Percentiles rank a stretch among this genome's conserved stretches.
Evolutionary conservation across 1,284 basidiomycete genomes (phyloP).

Genomic region (Rhodotorula sp.): DNA sequence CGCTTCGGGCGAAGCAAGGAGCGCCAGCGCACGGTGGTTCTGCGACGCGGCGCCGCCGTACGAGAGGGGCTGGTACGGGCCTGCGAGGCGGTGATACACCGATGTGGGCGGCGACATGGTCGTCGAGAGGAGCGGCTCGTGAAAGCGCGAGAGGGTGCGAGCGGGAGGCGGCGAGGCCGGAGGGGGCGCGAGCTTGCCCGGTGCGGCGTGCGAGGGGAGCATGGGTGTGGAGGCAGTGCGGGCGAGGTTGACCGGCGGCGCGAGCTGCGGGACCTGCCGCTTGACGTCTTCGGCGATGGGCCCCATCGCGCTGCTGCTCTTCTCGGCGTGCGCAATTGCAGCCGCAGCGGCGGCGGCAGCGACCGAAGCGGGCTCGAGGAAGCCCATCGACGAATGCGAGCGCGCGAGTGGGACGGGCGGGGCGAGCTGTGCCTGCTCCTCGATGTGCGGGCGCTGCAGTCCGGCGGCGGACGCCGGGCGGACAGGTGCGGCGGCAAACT

Average conservation of each 20-base stretch:
- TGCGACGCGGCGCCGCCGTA: constrained; percentile 23
- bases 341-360: background rate
- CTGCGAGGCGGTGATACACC: constrained; percentile 45
- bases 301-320: background rate
- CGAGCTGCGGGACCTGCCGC: constrained; percentile 2
- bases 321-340: no score
- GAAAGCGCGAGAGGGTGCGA: constrained; percentile 3
- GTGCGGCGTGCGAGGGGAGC: constrained; percentile 2
- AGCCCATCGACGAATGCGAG: constrained; percentile 23
- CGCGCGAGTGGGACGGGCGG: constrained; percentile 2
- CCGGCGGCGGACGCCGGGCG: constrained; percentile 9
- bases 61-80: constrained; percentile 45
- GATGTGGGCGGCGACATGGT: constrained; percentile 44
- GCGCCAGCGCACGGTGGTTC: constrained; percentile 38
- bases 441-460: background rate
- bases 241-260: constrained; percentile 5
- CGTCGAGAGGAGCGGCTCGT: constrained; percentile 23
- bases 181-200: background rate
- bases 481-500: background rate
- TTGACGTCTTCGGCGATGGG: background rate
- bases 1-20: constrained; percentile 45
- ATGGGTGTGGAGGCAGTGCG: constrained; percentile 19
- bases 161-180: background rate
- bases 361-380: constrained; percentile 2
- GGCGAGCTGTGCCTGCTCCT: constrained; percentile 7